These are phyloP conservation scores for Microthlaspi erraticum DNA, from an alignment of 345 rosid genomes.

Conservation along the genomic window DNA sequence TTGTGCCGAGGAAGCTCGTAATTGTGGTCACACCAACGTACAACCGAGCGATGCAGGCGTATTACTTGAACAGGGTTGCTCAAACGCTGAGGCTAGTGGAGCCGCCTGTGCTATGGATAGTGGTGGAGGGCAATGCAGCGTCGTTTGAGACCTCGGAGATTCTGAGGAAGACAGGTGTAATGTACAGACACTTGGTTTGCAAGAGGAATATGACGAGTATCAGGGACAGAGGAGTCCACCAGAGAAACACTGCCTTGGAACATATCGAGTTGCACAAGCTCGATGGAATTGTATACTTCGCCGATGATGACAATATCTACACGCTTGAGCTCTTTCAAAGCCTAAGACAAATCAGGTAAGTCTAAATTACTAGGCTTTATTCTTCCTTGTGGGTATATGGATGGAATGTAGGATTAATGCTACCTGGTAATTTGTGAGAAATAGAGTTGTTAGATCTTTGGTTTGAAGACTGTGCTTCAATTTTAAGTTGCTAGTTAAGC, in stretches of 20 bases:
- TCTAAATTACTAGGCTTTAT: not conserved
- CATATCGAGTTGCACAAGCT: constrained; percentile 79
- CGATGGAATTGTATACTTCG: constrained; percentile 86
- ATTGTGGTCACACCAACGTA: constrained; percentile 90
- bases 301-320: constrained; percentile 83
- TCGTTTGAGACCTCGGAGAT: constrained; percentile 82
- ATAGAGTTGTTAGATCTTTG: constrained; percentile 10
- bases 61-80: constrained; percentile 71
- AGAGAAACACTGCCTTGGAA: constrained; percentile 78
- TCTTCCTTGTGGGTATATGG: not conserved
- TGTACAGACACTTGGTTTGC: constrained; percentile 85
- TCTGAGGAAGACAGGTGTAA: constrained; percentile 79
- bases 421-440: constrained; percentile 19
- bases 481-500: constrained; percentile 17
- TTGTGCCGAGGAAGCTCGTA: constrained; percentile 63
- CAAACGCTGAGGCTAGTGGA: constrained; percentile 77
- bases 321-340: constrained; percentile 73
- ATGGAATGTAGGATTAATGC: not conserved
- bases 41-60: constrained; percentile 78
- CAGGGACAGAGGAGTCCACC: constrained; percentile 79
- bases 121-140: constrained; percentile 73
- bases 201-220: constrained; percentile 54
- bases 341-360: constrained; percentile 71
- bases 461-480: not conserved
- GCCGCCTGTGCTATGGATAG: constrained; percentile 89